These are phyloP conservation scores for Knufia petricola DNA, from an alignment of 2,329 filamentous ascomycete species.

Conservation along the genomic window DNA sequence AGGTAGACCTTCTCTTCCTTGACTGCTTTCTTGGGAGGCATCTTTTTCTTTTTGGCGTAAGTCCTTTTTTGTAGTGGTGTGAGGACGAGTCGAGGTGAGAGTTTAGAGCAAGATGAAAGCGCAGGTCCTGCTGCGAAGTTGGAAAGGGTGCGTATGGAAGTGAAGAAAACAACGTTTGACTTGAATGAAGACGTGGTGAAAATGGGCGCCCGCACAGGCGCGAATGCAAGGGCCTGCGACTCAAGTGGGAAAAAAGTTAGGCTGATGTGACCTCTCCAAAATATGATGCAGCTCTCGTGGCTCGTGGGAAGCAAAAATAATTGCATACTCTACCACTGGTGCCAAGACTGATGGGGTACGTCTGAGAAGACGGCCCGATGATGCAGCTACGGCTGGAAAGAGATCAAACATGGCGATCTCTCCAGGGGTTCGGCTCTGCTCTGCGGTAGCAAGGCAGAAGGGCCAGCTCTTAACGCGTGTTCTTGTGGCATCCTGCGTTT, in stretches of 20 bases:
- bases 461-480: no score
- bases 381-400: no score
- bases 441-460: no score
- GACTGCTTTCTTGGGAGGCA: constrained; percentile 90
- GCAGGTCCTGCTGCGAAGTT: constrained; percentile 60
- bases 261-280: background rate
- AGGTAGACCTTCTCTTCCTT: constrained; percentile 94
- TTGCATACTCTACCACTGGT: no score
- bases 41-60: constrained; percentile 59
- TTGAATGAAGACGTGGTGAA: constrained; percentile 7
- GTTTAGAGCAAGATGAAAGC: constrained; percentile 34
- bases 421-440: no score
- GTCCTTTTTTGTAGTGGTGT: constrained; percentile 28
- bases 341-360: no score
- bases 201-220: constrained; percentile 6
- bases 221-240: constrained; percentile 1
- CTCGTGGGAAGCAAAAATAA: background rate
- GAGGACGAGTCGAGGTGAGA: constrained; percentile 14
- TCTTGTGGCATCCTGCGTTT: no score
- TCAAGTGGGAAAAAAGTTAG: constrained; percentile 6
- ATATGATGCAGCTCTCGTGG: background rate
- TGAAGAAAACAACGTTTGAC: constrained; percentile 30
- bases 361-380: no score
- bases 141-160: constrained; percentile 46
- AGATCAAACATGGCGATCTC: no score